Percentiles rank a stretch among this genome's conserved stretches.
phyloP scores from a whole-genome alignment of 208 protist genomes.

The Trypanosoma theileri region DNA sequence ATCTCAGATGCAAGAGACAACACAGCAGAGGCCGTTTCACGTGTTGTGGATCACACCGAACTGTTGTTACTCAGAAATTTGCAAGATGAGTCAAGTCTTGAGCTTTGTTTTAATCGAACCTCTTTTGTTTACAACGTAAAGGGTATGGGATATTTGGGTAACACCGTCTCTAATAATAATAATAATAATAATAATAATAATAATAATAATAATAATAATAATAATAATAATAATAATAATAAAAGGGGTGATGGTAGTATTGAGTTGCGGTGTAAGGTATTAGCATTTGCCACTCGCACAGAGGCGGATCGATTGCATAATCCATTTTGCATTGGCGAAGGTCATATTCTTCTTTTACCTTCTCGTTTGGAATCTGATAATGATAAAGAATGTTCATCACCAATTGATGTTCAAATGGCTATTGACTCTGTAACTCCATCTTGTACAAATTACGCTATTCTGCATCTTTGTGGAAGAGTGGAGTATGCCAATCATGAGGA shows the following conservation, averaged over 20 bases:
- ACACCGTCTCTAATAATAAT: background rate
- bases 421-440: background rate
- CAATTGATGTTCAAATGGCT: constrained; percentile 4
- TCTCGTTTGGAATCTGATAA: background rate
- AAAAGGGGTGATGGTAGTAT: background rate
- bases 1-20: constrained; percentile 4
- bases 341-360: constrained; percentile 8
- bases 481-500: background rate
- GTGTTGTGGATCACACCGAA: constrained; percentile 12
- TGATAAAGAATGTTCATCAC: background rate
- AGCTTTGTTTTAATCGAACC: constrained; percentile 6
- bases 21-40: constrained; percentile 7
- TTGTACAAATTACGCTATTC: background rate
- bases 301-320: constrained; percentile 8
- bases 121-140: constrained; percentile 2
- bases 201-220: background rate
- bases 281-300: constrained; percentile 8
- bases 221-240: background rate
- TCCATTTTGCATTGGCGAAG: constrained; percentile 13
- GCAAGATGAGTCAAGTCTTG: constrained; percentile 2
- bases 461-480: constrained; percentile 2
- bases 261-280: constrained; percentile 3
- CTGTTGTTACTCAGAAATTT: background rate
- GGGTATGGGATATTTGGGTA: background rate
- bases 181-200: background rate